Conservation (phyloP, 805 yeast genomes). For the Lipomyces orientalis region DNA sequence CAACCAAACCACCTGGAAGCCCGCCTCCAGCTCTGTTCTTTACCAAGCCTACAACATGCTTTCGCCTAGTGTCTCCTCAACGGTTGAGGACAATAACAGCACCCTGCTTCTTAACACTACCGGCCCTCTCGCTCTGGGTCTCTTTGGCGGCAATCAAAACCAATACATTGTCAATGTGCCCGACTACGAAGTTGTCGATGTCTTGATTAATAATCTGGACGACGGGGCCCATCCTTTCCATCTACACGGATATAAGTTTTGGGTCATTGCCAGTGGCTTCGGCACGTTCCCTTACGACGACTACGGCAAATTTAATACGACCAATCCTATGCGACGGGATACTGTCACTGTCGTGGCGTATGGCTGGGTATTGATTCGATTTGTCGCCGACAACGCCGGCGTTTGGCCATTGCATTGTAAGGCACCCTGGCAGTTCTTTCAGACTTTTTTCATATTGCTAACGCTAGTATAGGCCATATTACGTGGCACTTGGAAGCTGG, state of each 20-base stretch:
- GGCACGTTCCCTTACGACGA: slow-evolving; percentile 52
- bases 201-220: slow-evolving; percentile 74
- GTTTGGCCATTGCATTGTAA: slow-evolving; percentile 90
- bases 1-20: slow-evolving; percentile 39
- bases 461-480: slow-evolving; percentile 86
- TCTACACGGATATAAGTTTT: slow-evolving; percentile 87
- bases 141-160: slow-evolving; percentile 34
- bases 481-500: slow-evolving; percentile 96
- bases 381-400: slow-evolving; percentile 87
- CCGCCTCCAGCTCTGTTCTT: slow-evolving; percentile 35
- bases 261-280: slow-evolving; percentile 66
- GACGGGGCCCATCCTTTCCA: slow-evolving; percentile 95
- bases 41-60: slow-evolving; percentile 31
- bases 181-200: slow-evolving; percentile 64
- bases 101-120: slow-evolving; percentile 9
- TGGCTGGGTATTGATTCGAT: slow-evolving; percentile 62
- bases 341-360: slow-evolving; percentile 70
- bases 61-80: slow-evolving; percentile 8
- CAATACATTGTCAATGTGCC: slow-evolving; percentile 45
- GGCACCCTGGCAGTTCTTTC: slow-evolving; percentile 3
- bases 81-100: slow-evolving; percentile 9
- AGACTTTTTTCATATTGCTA: slow-evolving; percentile 69
- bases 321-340: slow-evolving; percentile 68
- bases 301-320: slow-evolving; percentile 56
- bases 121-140: slow-evolving; percentile 23